These are phyloP conservation scores for Hsuehochloa calcarea DNA, from an alignment of 176 grass and related monocot genomes.

Conservation along the genomic window DNA sequence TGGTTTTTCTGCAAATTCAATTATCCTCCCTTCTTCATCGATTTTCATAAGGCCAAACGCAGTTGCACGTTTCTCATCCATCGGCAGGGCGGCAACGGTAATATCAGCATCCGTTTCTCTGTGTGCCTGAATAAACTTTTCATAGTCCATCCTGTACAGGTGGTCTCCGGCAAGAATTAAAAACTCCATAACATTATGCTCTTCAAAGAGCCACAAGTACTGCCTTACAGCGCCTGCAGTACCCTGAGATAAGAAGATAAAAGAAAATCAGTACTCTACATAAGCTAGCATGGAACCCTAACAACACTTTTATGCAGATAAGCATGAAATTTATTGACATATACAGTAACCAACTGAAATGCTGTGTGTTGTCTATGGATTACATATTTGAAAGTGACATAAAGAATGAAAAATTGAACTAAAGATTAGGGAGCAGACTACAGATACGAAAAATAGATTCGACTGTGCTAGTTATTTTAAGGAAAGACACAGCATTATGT, in stretches of 20 bases:
- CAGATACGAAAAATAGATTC: neutral
- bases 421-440: neutral
- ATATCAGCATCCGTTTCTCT: constrained; percentile 92
- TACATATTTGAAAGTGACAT: neutral
- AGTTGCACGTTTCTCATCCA: constrained; percentile 92
- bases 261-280: constrained; percentile 10
- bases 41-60: constrained; percentile 98
- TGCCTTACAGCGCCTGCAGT: constrained; percentile 94
- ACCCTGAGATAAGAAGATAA: constrained; percentile 53
- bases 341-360: constrained; percentile 1
- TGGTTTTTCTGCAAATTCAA: constrained; percentile 90
- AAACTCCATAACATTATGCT: constrained; percentile 97
- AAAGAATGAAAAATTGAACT: neutral
- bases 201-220: constrained; percentile 94
- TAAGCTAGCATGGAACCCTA: constrained; percentile 25
- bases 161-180: constrained; percentile 92
- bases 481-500: neutral
- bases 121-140: constrained; percentile 95
- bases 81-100: constrained; percentile 79
- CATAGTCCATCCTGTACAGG: constrained; percentile 95
- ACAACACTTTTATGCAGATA: neutral
- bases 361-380: neutral
- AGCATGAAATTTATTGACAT: neutral
- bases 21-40: constrained; percentile 84
- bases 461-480: neutral